Base-by-base conservation (phyloP, 805 yeast species). In the Candida ficus region DNA sequence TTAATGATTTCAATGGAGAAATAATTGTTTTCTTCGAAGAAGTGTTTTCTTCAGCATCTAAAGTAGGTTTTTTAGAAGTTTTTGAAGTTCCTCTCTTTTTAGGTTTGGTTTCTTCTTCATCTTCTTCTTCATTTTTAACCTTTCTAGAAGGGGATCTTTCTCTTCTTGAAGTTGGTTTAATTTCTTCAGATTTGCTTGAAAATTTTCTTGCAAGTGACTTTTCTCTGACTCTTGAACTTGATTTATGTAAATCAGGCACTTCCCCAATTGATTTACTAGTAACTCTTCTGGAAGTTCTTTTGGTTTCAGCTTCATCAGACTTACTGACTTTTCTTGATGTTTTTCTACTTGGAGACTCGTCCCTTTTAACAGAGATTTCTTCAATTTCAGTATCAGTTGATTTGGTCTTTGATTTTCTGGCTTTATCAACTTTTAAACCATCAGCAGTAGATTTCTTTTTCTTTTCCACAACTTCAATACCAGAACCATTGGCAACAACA, bases 391-490 rank as follows among this genome's bases (percentile, higher is more conserved):
- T 29, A 25, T 25, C 38, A 6, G 16, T 20, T 5, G 35, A 18
- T 30, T 16, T 38, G 3, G 21, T 16, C 16, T 40, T 45, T 5
- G 23, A 18, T 30, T 32, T 44, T 33, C 31, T 41, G 31, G 16
- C 37, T 33, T 48, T 50, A 13, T 39, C 29, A 27, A 36, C 43
- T 17, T 39, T 48, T 11, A 37, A 18, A 5, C 33, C 39, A 18
- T 39, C 49, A 27, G 22, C 7, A 4, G 17, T 5, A 11, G 45
- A 29, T 31, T 33, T 50, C 12, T 38, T 42, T 13, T 32, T 26
- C 29, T 49, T 52, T 16, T 44, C 48, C 5, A 71, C 72, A 44
- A 66, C 63, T 30, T 66, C 68, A 27, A 72, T 69, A 21, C 64
- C 67, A 11, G 57, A 54, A 28, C 62, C 64, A 23, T 58, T 52